Percentiles rank a stretch among this genome's conserved stretches.
Conservation (phyloP, 768 basidiomycete genomes). For the Infundibulicybe gibba region DNA sequence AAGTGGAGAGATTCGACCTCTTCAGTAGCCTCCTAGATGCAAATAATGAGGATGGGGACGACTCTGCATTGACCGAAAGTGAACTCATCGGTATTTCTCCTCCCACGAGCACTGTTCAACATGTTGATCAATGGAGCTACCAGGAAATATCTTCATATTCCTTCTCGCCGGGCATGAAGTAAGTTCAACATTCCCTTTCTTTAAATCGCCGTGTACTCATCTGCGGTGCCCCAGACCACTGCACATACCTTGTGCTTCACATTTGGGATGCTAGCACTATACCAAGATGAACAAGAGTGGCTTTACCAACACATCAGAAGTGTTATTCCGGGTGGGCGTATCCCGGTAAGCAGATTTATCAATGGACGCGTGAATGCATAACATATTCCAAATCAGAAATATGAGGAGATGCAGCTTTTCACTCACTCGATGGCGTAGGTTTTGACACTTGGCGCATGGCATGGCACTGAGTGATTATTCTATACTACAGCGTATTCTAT, state of each 20-base stretch:
- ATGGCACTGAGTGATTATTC: neutral
- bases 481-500: conserved; percentile 36
- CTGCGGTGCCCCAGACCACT: conserved; percentile 23
- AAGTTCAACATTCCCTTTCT: neutral
- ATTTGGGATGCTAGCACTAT: conserved; percentile 37
- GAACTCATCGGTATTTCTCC: conserved; percentile 34
- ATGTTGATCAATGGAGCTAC: neutral
- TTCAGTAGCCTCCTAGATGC: conserved; percentile 50
- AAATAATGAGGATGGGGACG: conserved; percentile 34
- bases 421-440: conserved; percentile 36
- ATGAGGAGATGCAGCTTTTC: conserved; percentile 14
- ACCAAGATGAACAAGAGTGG: conserved; percentile 40
- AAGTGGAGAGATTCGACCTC: conserved; percentile 43
- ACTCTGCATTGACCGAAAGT: conserved; percentile 33
- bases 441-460: neutral
- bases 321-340: conserved; percentile 23
- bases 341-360: conserved; percentile 18
- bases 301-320: conserved; percentile 32
- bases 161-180: conserved; percentile 65
- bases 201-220: neutral
- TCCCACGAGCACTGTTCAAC: neutral
- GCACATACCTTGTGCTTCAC: conserved; percentile 34
- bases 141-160: conserved; percentile 46
- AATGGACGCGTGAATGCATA: too few species aligned
- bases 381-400: too few species aligned